Percentiles rank a stretch among this genome's conserved stretches.
Conservation (phyloP, 345 rosid genomes). For the Camelina neglecta region DNA sequence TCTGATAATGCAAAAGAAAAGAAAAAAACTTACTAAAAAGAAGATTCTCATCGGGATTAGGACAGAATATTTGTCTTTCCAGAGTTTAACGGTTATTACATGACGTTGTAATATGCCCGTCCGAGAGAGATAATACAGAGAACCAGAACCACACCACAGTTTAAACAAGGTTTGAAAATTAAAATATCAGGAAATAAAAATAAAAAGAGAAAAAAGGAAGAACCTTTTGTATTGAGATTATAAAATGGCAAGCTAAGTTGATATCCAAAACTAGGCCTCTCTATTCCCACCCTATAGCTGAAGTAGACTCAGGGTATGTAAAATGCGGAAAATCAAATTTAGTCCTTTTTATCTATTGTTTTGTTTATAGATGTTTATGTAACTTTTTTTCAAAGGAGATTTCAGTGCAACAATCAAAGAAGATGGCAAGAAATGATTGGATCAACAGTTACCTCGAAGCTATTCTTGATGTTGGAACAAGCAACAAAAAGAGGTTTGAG, state of each 20-base stretch:
- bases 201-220: slow-evolving; percentile 32
- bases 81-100: slow-evolving; percentile 40
- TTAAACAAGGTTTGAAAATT: slow-evolving; percentile 12
- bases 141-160: slow-evolving; percentile 42
- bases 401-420: slow-evolving; percentile 27
- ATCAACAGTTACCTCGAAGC: slow-evolving; percentile 91
- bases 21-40: slow-evolving; percentile 34
- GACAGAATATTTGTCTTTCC: slow-evolving; percentile 42
- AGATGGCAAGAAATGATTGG: slow-evolving; percentile 92
- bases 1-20: slow-evolving; percentile 38
- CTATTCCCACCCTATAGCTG: slow-evolving; percentile 23
- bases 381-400: neutral
- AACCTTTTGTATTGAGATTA: slow-evolving; percentile 43
- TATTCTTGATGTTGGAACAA: slow-evolving; percentile 74
- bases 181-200: slow-evolving; percentile 25
- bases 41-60: slow-evolving; percentile 39
- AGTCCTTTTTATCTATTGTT: neutral
- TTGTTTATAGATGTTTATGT: slow-evolving; percentile 25
- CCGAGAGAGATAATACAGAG: slow-evolving; percentile 41
- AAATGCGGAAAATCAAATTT: slow-evolving; percentile 3
- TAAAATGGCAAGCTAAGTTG: slow-evolving; percentile 39
- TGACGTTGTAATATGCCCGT: slow-evolving; percentile 41
- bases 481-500: slow-evolving; percentile 52
- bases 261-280: slow-evolving; percentile 38
- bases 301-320: slow-evolving; percentile 29